These are phyloP conservation scores for Talaromyces wortmannii DNA, from an alignment of 495 filamentous ascomycete species.

Conservation along the genomic window DNA sequence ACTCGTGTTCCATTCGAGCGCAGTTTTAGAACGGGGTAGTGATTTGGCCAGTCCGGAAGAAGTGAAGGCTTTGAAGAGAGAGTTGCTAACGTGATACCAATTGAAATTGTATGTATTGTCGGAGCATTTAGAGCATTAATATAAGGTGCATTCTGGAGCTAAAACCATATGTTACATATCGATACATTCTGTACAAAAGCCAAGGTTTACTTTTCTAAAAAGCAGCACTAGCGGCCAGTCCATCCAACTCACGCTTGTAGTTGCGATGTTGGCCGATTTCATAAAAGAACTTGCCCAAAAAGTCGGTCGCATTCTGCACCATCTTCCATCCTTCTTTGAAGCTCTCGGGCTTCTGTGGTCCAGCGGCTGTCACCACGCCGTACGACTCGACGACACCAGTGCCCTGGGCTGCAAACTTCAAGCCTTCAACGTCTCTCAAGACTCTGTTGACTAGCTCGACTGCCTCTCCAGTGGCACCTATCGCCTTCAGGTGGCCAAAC, in stretches of 20 bases:
- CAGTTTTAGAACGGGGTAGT: conserved; percentile 9
- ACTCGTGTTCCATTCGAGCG: conserved; percentile 32
- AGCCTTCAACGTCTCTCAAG: conserved; percentile 45
- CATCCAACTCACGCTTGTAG: conserved; percentile 66
- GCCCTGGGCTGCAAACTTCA: conserved; percentile 35
- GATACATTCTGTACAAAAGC: too few relatives aligned
- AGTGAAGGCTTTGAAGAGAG: background rate
- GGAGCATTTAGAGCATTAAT: too few relatives aligned
- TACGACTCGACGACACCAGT: conserved; percentile 57
- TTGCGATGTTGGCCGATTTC: conserved; percentile 62
- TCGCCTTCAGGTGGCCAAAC: conserved; percentile 73
- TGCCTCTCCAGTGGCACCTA: conserved; percentile 67
- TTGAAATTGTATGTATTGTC: too few relatives aligned
- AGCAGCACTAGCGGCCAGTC: conserved; percentile 39
- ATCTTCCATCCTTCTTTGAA: conserved; percentile 51
- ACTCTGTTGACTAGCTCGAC: conserved; percentile 56
- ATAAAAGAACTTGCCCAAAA: conserved; percentile 60
- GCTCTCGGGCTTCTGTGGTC: conserved; percentile 40
- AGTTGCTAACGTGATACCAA: background rate
- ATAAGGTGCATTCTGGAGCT: too few relatives aligned
- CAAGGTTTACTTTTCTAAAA: conserved; percentile 8
- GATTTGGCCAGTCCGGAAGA: background rate
- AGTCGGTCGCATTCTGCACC: conserved; percentile 53
- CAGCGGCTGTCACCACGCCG: conserved; percentile 58
- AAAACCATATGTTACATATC: too few relatives aligned